These are phyloP conservation scores for Fusarium luffae DNA, from an alignment of 2,329 filamentous ascomycete genomes.

Conservation along the genomic window DNA sequence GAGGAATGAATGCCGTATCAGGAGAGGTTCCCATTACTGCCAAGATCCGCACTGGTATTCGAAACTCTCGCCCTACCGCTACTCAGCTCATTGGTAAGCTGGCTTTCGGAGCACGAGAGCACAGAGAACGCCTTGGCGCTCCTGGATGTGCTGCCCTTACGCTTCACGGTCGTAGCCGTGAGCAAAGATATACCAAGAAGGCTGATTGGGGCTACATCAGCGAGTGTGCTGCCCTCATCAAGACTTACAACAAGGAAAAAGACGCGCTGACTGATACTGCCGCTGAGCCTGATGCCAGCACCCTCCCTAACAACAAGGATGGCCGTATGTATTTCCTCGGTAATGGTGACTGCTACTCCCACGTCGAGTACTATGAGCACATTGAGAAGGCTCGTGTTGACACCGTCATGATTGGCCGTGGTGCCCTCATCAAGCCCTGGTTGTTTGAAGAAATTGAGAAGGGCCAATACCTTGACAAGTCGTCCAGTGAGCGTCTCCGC, in stretches of 20 bases:
- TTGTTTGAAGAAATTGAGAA: constrained; percentile 95
- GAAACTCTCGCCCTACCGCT: constrained; percentile 81
- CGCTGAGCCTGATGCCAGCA: constrained; percentile 79
- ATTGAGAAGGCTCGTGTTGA: constrained; percentile 84
- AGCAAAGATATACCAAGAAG: constrained; percentile 90
- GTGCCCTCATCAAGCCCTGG: constrained; percentile 97
- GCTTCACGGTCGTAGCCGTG: constrained; percentile 89
- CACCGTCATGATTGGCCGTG: constrained; percentile 96
- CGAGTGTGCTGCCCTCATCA: constrained; percentile 86
- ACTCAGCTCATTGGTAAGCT: constrained; percentile 84
- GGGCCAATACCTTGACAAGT: constrained; percentile 96
- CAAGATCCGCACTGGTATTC: constrained; percentile 93
- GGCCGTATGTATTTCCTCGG: constrained; percentile 90
- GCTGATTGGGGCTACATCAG: constrained; percentile 98
- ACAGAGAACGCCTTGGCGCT: constrained; percentile 75
- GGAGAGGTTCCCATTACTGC: constrained; percentile 91
- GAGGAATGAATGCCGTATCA: constrained; percentile 95
- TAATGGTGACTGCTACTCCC: constrained; percentile 96
- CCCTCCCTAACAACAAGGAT: constrained; percentile 72
- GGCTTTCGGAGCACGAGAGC: constrained; percentile 80
- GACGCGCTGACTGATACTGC: constrained; percentile 78
- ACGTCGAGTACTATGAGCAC: constrained; percentile 85
- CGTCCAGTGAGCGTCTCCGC: constrained; percentile 82
- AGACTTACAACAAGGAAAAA: constrained; percentile 77
- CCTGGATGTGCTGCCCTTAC: constrained; percentile 95